These are phyloP conservation scores for Lolium perenne DNA, from an alignment of 176 grass and related monocot species.

Conservation along the genomic window DNA sequence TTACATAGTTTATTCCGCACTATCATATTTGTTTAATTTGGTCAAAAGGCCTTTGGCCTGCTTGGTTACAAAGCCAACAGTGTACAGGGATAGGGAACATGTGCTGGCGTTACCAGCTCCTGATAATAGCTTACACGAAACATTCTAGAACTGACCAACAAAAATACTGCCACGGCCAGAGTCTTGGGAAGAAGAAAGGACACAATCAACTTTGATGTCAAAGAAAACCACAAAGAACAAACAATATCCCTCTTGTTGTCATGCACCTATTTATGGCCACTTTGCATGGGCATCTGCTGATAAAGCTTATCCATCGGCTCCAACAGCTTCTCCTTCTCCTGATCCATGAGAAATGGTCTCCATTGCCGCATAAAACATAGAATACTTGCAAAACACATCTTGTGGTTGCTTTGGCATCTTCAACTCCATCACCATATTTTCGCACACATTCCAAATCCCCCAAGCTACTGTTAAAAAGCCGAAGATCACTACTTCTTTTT, in stretches of 20 bases:
- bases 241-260: not conserved
- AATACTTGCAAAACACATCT: not conserved
- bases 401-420: slow-evolving; percentile 5
- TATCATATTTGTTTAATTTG: slow-evolving; percentile 12
- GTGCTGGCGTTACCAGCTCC: not conserved
- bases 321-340: not conserved
- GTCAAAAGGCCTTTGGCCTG: not conserved
- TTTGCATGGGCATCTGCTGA: not conserved
- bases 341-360: not conserved
- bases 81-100: slow-evolving; percentile 5
- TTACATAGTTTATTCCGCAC: not conserved
- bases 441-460: not conserved
- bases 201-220: slow-evolving; percentile 2
- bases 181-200: not conserved
- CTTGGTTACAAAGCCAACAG: not conserved
- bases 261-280: not conserved
- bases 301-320: slow-evolving; percentile 4
- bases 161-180: not conserved
- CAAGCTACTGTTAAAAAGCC: not conserved
- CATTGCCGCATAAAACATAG: not conserved
- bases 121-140: not conserved
- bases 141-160: not conserved
- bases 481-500: not conserved
- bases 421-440: not conserved
- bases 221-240: not conserved